Base-by-base conservation (phyloP, 208 protist genomes). In the Acanthamoeba sp. region DNA sequence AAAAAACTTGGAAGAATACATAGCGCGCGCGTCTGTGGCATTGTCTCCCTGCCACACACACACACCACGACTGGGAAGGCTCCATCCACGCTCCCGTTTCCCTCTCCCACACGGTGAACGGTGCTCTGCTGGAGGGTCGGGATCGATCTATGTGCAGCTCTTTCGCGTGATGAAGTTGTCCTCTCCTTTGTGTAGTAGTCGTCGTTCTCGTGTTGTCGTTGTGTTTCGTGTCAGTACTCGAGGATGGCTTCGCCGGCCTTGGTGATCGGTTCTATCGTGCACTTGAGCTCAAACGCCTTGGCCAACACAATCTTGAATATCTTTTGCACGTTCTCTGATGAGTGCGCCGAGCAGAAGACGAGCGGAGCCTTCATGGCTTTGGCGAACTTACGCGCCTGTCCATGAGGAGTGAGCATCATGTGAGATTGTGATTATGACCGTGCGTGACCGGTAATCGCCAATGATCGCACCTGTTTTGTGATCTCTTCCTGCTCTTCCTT, bases 221-320 rank as follows among this genome's bases (percentile, higher is more conserved):
- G 10, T 16, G 14, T 52, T 38, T 34, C 27, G 38, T 45, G 6
- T 84, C n/a, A 96, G 87, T 97, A 98, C 95, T 98, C 97, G 32
- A 98, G 52, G 18, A 98, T 96, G 36, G 98, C 97, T 59, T 98
- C 96, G 32, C 97, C 97, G 50, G 97, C 59, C 62, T 97, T 89
- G 1, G 69, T 95, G 42, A 98, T 95, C 40, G 91, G 71, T 27
- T 93, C 84, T 50, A 98, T 97, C 20, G 84, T 97, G 90, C 95
- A 97, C 87, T 95, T 96, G 24, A 98, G 90, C 71, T 98, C 96
- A 91, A 98, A 98, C 1, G 97, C 96, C 73, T 98, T 98, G 40
- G 95, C 93, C 5, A 98, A 91, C 3, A 98, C 95, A 45, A 99
- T 96, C 94, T 99, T 99, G 94, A 99, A 99, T 48, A 99, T 96